Percentiles rank a stretch among this genome's conserved stretches.
Evolutionary conservation across 129 eudicot species (phyloP).

Genomic region (Ambrosia trifida): DNA sequence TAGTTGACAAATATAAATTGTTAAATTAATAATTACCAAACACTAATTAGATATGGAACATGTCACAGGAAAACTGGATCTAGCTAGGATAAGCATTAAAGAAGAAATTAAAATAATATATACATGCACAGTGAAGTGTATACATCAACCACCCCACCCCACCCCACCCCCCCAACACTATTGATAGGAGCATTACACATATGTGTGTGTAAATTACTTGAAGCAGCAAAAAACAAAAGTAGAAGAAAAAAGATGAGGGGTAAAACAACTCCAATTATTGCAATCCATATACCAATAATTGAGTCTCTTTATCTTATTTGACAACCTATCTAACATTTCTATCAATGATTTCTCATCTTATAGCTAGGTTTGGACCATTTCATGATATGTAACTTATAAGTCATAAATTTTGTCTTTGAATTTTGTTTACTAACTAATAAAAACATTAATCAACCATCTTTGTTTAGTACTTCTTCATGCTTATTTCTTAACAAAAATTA

Average conservation of each 20-base stretch:
- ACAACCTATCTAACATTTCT: slow-evolving; percentile 28
- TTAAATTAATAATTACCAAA: neutral
- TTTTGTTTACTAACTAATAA: neutral
- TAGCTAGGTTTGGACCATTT: slow-evolving; percentile 8
- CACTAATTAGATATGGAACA: neutral
- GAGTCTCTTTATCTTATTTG: slow-evolving; percentile 32
- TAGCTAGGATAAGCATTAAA: slow-evolving; percentile 13
- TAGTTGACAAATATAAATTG: neutral
- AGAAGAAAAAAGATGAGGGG: slow-evolving; percentile 37
- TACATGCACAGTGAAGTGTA: slow-evolving; percentile 31
- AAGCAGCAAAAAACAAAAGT: slow-evolving; percentile 39
- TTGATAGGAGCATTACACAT: slow-evolving; percentile 36
- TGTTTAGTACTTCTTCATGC: neutral
- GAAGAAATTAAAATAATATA: slow-evolving; percentile 3
- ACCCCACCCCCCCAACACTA: slow-evolving; percentile 32
- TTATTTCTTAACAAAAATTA: neutral
- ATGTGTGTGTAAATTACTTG: slow-evolving; percentile 24
- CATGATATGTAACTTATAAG: neutral
- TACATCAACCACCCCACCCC: slow-evolving; percentile 36
- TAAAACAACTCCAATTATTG: slow-evolving; percentile 41
- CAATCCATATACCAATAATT: slow-evolving; percentile 45
- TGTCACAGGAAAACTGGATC: slow-evolving; percentile 9
- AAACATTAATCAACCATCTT: neutral
- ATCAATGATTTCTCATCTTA: slow-evolving; percentile 22
- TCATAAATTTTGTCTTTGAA: neutral